Conservation (phyloP, 78 protist genomes). For the Carpediemonas membranifera region DNA sequence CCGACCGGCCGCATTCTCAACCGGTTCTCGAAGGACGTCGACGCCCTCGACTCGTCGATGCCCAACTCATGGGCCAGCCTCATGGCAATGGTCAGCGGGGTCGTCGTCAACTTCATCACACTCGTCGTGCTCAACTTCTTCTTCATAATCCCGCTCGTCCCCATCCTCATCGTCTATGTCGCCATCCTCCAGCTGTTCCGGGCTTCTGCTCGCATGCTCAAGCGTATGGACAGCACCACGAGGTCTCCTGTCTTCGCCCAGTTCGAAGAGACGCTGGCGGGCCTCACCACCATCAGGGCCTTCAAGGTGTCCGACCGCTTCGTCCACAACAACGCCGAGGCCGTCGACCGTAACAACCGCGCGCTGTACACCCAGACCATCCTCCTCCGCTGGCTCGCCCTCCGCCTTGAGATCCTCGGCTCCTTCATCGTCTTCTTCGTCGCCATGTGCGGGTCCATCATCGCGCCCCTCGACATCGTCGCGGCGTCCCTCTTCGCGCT, state of each 20-base stretch:
- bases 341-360: neutral
- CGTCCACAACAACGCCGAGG: neutral
- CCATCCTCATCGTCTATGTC: neutral
- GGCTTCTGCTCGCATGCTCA: neutral
- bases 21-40: neutral
- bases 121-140: neutral
- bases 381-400: constrained; percentile 16
- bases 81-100: too few species aligned
- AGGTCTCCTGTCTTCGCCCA: neutral
- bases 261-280: neutral
- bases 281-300: neutral
- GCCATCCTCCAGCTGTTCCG: neutral
- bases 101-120: neutral
- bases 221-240: neutral
- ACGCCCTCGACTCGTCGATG: neutral
- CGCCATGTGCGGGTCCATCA: neutral
- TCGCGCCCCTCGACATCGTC: neutral
- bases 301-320: neutral
- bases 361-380: neutral
- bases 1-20: neutral
- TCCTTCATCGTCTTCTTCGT: neutral
- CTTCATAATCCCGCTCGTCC: neutral
- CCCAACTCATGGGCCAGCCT: neutral
- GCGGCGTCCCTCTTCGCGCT: neutral
- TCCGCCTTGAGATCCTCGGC: constrained; percentile 17